Conservation (phyloP, 2,329 filamentous ascomycete species). For the Stachybotrys chlorohalonatus region DNA sequence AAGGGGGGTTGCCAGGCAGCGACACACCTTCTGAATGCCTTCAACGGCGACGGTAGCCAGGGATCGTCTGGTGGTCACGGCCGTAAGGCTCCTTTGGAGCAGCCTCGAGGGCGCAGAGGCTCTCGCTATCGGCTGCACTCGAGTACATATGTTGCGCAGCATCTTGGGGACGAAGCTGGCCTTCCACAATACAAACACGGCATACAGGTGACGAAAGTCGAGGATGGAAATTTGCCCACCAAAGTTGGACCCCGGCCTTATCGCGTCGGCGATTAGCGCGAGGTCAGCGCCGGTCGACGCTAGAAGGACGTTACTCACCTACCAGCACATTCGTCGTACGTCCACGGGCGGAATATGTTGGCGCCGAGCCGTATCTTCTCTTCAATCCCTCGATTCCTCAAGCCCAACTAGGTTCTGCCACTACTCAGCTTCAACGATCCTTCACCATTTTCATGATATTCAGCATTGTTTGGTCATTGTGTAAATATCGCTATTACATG, state of each 20-base stretch:
- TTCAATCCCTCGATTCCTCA: too few relatives aligned
- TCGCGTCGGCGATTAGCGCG: neutral
- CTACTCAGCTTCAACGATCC: too few relatives aligned
- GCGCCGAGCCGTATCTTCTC: neutral
- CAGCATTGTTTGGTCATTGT: too few relatives aligned
- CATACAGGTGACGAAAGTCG: neutral
- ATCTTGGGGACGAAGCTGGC: conserved; percentile 12
- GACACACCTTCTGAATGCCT: conserved; percentile 24
- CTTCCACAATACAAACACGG: neutral
- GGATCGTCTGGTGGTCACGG: conserved; percentile 12
- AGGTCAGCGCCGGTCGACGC: too few relatives aligned
- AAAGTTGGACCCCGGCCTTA: neutral
- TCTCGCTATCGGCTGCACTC: conserved; percentile 17
- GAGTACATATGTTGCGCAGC: conserved; percentile 25
- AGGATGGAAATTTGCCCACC: neutral
- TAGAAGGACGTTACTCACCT: too few relatives aligned
- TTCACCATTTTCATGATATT: too few relatives aligned
- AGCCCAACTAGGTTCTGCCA: too few relatives aligned
- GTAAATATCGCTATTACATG: too few relatives aligned
- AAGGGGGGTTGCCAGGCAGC: neutral
- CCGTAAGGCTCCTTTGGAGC: conserved; percentile 11
- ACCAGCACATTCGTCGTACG: neutral
- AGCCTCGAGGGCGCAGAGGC: conserved; percentile 12
- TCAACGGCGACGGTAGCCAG: conserved; percentile 25
- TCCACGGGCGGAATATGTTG: conserved; percentile 1